Percentiles rank a stretch among this genome's conserved stretches.
These are phyloP conservation scores for Zea mays DNA, from an alignment of 176 grass and related monocot species.

Conservation along the genomic window Zm-B73-REFERENCE-NAM-5.0 NC_050103.1:520001-520500, in stretches of 20 bases:
- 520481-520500: slow-evolving; percentile 49
- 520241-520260: not conserved
- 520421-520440: slow-evolving; percentile 84
- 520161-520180: too few species aligned
- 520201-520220: not conserved
- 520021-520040: too few species aligned
- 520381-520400: slow-evolving; percentile 43
- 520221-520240: too few species aligned
- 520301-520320: not conserved
- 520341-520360: slow-evolving; percentile 93
- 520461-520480: slow-evolving; percentile 63
- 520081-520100: too few species aligned
- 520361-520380: slow-evolving; percentile 67
- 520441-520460: slow-evolving; percentile 58
- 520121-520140: too few species aligned
- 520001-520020: too few species aligned
- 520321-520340: slow-evolving; percentile 37
- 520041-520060: too few species aligned
- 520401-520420: slow-evolving; percentile 73
- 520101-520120: too few species aligned
- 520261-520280: not conserved
- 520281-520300: not conserved
- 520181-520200: too few species aligned
- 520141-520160: too few species aligned
- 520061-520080: too few species aligned